Percentiles rank a stretch among this genome's conserved stretches.
Conservation (phyloP, 257 asterid species). For the Solanum chmielewskii region DNA sequence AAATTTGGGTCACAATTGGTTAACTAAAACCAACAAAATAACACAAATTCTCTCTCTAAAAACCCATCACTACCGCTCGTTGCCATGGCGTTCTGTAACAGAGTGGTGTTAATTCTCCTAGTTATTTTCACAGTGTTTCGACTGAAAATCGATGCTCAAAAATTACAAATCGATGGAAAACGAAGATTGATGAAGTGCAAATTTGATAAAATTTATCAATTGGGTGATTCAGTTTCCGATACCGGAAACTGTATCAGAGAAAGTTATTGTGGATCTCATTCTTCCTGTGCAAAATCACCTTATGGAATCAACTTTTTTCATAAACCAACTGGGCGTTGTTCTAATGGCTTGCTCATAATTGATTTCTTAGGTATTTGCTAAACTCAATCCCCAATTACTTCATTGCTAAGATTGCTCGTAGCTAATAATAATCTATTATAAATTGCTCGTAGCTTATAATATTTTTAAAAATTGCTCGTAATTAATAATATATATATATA, state of each 20-base stretch:
- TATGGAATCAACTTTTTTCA: slow-evolving; percentile 1
- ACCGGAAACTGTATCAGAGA: slow-evolving; percentile 12
- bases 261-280: neutral
- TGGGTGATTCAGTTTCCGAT: slow-evolving; percentile 16
- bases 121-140: neutral
- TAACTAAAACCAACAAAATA: neutral
- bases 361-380: neutral
- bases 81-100: neutral
- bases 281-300: slow-evolving; percentile 1
- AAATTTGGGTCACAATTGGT: neutral
- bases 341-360: slow-evolving; percentile 9
- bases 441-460: too few species aligned
- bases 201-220: slow-evolving; percentile 5
- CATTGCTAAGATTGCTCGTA: too few species aligned
- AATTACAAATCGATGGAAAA: neutral
- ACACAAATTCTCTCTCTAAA: neutral
- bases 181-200: neutral
- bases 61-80: neutral
- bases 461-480: too few species aligned
- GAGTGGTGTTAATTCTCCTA: neutral
- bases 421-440: neutral
- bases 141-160: neutral
- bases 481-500: too few species aligned
- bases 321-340: slow-evolving; percentile 7
- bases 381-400: neutral